Percentiles rank a stretch among this genome's conserved stretches.
Evolutionary conservation across 352 stramenopile species (phyloP).

Genomic region (Pythium folliculosum): DNA sequence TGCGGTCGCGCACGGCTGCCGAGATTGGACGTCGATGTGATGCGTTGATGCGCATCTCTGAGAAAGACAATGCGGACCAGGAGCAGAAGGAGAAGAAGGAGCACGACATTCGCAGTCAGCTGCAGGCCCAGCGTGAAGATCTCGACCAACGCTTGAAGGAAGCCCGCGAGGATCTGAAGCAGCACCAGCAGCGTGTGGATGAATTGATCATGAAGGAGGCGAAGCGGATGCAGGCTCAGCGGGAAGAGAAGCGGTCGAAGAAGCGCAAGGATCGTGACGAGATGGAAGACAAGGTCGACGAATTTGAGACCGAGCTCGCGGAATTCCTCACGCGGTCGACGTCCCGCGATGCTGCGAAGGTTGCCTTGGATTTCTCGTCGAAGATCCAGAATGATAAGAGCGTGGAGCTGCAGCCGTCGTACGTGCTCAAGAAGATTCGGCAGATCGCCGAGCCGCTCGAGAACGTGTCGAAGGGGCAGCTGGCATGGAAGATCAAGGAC

Average conservation of each 20-base stretch:
- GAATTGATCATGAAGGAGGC: conserved; percentile 89
- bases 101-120: conserved; percentile 50
- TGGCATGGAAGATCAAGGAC: conserved; percentile 33
- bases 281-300: conserved; percentile 68
- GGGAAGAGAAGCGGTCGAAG: conserved; percentile 77
- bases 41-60: conserved; percentile 93
- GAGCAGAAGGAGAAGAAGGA: conserved; percentile 82
- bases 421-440: conserved; percentile 41
- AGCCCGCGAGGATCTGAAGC: conserved; percentile 70
- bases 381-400: conserved; percentile 29
- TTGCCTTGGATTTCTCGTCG: conserved; percentile 43
- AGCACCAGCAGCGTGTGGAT: conserved; percentile 78
- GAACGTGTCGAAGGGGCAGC: conserved; percentile 31
- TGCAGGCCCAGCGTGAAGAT: conserved; percentile 72
- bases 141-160: conserved; percentile 64
- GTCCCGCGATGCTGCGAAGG: conserved; percentile 36
- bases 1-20: conserved; percentile 94
- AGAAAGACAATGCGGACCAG: conserved; percentile 91
- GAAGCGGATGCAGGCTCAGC: conserved; percentile 82
- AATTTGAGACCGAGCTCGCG: conserved; percentile 53
- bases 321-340: conserved; percentile 47
- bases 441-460: conserved; percentile 41
- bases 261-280: conserved; percentile 77
- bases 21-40: conserved; percentile 97
- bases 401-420: conserved; percentile 32